Conservation (phyloP, 108 stramenopile species). For the Pseudonitzschia multistriata region DNA sequence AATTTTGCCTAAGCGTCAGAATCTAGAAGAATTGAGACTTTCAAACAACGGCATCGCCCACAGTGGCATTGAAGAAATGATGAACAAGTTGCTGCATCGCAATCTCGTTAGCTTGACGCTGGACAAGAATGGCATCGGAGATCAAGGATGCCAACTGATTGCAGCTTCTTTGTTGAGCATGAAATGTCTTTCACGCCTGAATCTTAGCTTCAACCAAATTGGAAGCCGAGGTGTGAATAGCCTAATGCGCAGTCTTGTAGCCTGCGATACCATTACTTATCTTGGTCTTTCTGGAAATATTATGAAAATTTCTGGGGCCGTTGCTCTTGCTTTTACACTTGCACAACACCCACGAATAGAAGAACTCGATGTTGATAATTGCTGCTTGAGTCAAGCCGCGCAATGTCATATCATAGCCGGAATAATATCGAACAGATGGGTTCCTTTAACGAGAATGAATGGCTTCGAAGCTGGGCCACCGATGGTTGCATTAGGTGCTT, state of each 20-base stretch:
- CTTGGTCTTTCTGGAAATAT: conserved; percentile 82
- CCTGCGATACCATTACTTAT: conserved; percentile 79
- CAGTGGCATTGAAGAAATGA: conserved; percentile 75
- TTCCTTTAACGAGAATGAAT: conserved; percentile 79
- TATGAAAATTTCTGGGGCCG: conserved; percentile 80
- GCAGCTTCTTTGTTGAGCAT: conserved; percentile 84
- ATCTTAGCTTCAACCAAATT: conserved; percentile 85
- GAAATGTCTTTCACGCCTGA: conserved; percentile 61
- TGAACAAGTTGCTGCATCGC: conserved; percentile 84
- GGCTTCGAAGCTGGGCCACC: conserved; percentile 84
- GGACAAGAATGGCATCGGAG: conserved; percentile 86
- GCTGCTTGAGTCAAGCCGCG: conserved; percentile 83
- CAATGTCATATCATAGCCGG: conserved; percentile 89
- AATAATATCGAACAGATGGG: conserved; percentile 87
- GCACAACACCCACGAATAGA: conserved; percentile 83
- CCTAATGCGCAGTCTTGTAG: conserved; percentile 78
- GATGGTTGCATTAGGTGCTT: conserved; percentile 81
- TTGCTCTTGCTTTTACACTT: conserved; percentile 80
- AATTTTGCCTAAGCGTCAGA: conserved; percentile 58
- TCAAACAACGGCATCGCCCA: conserved; percentile 72
- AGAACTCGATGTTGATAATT: conserved; percentile 78
- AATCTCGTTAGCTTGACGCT: conserved; percentile 72
- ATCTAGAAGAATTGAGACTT: conserved; percentile 67
- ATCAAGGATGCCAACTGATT: conserved; percentile 86
- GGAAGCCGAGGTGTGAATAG: conserved; percentile 80